Base-by-base conservation (phyloP, 768 basidiomycete genomes). In the Hygrocybe coccinea region DNA sequence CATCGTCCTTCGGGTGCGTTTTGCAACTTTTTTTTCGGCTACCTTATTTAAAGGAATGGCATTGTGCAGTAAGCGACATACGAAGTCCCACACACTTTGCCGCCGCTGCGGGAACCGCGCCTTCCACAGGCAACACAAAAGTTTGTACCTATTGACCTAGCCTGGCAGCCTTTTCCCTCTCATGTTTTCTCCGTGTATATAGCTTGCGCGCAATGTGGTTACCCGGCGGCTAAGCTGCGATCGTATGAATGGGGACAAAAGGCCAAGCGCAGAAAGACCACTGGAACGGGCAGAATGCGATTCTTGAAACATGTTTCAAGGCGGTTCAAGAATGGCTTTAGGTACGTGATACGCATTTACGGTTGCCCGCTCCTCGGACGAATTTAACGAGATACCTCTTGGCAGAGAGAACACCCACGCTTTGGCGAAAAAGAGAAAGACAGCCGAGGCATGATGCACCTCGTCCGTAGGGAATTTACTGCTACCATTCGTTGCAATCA, bases 251-350 rank as follows among this genome's bases (percentile, higher is more conserved):
- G 97, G 97, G 93, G 94, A 63, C 82, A 86, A 71, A 99, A 99
- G 84, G 97, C 97, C 53, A 97, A 98, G 86, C 88, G 97, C 76
- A 88, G 95, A 85, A 97, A 95, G 87, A 98, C 95, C 47, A 97
- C 97, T 57, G 97, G 97, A 57, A 95, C 95, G 62, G 95, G 95
- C 62, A 82, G 95, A 68, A 97, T 97, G 94, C 77, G 79, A 58
- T 85, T 93, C 82, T 81, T 98, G 74, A 97, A 94, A 81, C 73
- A 80, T 52, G 95, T 98, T 41, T 86, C 88, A 65, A 84, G 95
- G 71, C 83, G 92, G 64, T 98, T 97, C 88, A 98, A 98, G 87
- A 97, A 97, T 70, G 93, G 95, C 54, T 97, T 95, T 85, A 84
- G 89, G 91, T 90, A 57, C 50, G 80, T n/a, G n/a, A n/a, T n/a